A percentile compares a stretch with the other conserved stretches of the same genome.
Conservation (phyloP, 768 basidiomycete species). For the Fomitopsis serialis region DNA sequence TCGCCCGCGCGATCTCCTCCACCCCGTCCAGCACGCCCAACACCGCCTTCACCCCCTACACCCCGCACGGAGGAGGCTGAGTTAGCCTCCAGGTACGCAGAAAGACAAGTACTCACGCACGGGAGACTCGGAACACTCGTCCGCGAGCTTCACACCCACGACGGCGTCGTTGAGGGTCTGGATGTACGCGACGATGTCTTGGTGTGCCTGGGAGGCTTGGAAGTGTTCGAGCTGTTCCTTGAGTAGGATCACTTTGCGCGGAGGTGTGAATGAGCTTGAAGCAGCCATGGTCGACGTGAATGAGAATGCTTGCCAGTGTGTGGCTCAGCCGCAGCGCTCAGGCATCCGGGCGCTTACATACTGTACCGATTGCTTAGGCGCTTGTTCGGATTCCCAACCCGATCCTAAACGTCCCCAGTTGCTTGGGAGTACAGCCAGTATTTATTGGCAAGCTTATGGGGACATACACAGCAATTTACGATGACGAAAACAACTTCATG, state of each 20-base stretch:
- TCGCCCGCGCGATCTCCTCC: slow-evolving; percentile 57
- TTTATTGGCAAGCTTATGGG: too few species aligned
- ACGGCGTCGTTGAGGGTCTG: slow-evolving; percentile 71
- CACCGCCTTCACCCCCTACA: slow-evolving; percentile 59
- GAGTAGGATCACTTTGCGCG: slow-evolving; percentile 71
- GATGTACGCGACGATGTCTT: slow-evolving; percentile 64
- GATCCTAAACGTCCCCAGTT: too few species aligned
- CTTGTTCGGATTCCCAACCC: too few species aligned
- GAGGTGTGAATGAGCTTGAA: slow-evolving; percentile 20
- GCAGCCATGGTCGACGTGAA: too few species aligned
- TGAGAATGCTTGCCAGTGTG: too few species aligned
- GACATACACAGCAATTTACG: too few species aligned
- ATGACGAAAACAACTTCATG: too few species aligned
- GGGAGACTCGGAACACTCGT: slow-evolving; percentile 48
- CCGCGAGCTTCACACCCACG: slow-evolving; percentile 70
- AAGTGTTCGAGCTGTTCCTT: slow-evolving; percentile 79
- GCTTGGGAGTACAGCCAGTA: too few species aligned
- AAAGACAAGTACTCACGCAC: slow-evolving; percentile 38
- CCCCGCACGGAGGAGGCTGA: not conserved
- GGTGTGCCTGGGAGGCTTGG: slow-evolving; percentile 66
- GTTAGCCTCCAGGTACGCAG: slow-evolving; percentile 2
- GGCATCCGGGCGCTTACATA: too few species aligned
- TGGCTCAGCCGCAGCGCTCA: too few species aligned
- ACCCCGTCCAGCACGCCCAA: slow-evolving; percentile 62
- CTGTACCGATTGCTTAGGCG: too few species aligned